These are phyloP conservation scores for Helianthus tuberosus DNA, from an alignment of 129 eudicot species.

Conservation along the genomic window DNA sequence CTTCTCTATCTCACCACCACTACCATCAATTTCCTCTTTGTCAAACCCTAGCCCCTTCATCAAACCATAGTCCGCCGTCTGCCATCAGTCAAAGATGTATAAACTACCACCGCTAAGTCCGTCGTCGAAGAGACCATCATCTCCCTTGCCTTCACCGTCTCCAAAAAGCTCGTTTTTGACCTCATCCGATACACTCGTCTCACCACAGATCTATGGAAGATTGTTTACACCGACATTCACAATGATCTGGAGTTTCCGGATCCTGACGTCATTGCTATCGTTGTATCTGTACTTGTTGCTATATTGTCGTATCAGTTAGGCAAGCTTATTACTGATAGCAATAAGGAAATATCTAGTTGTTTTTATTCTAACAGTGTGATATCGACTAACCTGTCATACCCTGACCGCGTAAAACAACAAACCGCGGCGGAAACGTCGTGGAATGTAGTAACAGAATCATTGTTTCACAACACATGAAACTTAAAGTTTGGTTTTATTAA, in stretches of 20 bases:
- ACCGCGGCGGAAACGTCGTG: no score
- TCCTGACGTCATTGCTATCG: constrained; percentile 87
- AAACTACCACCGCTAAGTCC: constrained; percentile 48
- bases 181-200: constrained; percentile 87
- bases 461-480: no score
- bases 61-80: constrained; percentile 58
- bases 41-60: no score
- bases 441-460: no score
- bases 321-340: constrained; percentile 58
- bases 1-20: no score
- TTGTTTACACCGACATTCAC: constrained; percentile 65
- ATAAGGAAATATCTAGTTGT: constrained; percentile 62
- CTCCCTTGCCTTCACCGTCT: constrained; percentile 87
- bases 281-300: constrained; percentile 87
- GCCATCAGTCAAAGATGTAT: constrained; percentile 55
- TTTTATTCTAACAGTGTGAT: constrained; percentile 71
- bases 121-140: constrained; percentile 95
- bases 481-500: no score
- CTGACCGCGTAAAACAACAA: no score
- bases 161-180: constrained; percentile 87
- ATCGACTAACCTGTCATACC: no score
- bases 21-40: no score
- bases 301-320: constrained; percentile 74
- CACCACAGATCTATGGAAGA: constrained; percentile 72
- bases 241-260: constrained; percentile 83